Conservation (phyloP, 106 monocot genomes). For the Apostasia ramifera region DNA sequence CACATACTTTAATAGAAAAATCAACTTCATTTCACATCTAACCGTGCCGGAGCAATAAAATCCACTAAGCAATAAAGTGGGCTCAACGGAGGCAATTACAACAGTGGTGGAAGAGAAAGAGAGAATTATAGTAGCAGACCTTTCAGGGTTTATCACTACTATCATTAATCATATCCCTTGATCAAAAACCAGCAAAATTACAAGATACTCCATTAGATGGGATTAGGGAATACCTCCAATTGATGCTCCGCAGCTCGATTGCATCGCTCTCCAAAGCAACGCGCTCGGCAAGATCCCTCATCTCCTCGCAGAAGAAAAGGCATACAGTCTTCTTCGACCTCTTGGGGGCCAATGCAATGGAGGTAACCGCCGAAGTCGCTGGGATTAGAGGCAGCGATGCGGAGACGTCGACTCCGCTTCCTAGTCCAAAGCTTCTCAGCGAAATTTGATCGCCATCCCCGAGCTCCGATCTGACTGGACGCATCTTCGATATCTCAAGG, state of each 20-base stretch:
- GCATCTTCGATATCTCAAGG: neutral
- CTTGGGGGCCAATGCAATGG: constrained; percentile 17
- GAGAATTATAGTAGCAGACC: too few relatives aligned
- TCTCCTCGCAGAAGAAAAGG: constrained; percentile 94
- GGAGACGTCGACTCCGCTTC: neutral
- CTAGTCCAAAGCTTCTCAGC: neutral
- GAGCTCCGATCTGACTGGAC: constrained; percentile 6
- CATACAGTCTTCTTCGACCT: constrained; percentile 60
- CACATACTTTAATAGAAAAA: too few relatives aligned
- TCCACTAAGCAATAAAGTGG: too few relatives aligned
- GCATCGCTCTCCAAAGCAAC: constrained; percentile 69
- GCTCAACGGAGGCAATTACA: too few relatives aligned
- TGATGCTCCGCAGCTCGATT: constrained; percentile 75
- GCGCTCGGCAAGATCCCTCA: constrained; percentile 63
- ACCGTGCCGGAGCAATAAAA: too few relatives aligned
- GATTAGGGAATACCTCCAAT: constrained; percentile 53
- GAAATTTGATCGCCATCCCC: constrained; percentile 3
- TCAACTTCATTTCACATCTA: too few relatives aligned
- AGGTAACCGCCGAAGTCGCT: constrained; percentile 16
- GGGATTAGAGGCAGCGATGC: constrained; percentile 2
- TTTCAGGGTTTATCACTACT: too few relatives aligned
- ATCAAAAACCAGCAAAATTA: too few relatives aligned
- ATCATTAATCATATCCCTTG: too few relatives aligned
- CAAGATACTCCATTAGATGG: too few relatives aligned
- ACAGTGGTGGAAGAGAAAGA: too few relatives aligned